Base-by-base conservation (phyloP, 2,329 filamentous ascomycete genomes). In the Aspergillus fumigatus region DNA sequence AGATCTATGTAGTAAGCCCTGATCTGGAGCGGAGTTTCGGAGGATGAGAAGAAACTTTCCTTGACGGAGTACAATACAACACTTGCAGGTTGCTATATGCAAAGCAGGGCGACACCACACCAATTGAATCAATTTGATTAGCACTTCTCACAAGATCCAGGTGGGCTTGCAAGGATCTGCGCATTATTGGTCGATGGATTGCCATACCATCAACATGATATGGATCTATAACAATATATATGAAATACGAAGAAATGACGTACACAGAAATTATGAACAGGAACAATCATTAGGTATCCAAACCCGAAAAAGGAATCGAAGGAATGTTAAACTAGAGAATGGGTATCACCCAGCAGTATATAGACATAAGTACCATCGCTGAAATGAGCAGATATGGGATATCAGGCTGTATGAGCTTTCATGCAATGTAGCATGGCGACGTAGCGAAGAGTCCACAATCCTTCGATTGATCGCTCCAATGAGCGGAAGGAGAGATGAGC, bases 311-410 rank as follows among this genome's bases (percentile, higher is more conserved):
- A 63, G 55, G 65, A 64, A 64, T 57, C 60, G 48, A 59, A 45
- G 45, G 55, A 53, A 38, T 53, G 38, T 61, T 59, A 62, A 55
- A 49, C 62, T 56, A 55, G 59, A 54, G 61, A 60, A 61, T 57
- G 59, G 69, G 70, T 73, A 71, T 73, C 70, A 71, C 67, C 66
- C 68, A 67, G 69, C 65, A 66, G 61, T 60, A 65, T 59, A 61
- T 57, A 66, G 65, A 26, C 43, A 62, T 59, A 52, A 56, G 57
- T 57, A 58, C 62, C 59, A 57, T 66, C 67, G 63, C 65, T 65
- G 57, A 64, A 65, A 55, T 55, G 58, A 63, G 56, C 53, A 59
- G 61, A 64, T 54, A 57, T 57, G 59, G 62, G 56, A 54, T 62
- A 55, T 59, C 56, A 54, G 14, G 14, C 23, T 47, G 56, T 55